Evolutionary conservation across 345 rosid species (phyloP), one percentile per base, ranked within the genome.

Genomic region (Punica granatum): DNA sequence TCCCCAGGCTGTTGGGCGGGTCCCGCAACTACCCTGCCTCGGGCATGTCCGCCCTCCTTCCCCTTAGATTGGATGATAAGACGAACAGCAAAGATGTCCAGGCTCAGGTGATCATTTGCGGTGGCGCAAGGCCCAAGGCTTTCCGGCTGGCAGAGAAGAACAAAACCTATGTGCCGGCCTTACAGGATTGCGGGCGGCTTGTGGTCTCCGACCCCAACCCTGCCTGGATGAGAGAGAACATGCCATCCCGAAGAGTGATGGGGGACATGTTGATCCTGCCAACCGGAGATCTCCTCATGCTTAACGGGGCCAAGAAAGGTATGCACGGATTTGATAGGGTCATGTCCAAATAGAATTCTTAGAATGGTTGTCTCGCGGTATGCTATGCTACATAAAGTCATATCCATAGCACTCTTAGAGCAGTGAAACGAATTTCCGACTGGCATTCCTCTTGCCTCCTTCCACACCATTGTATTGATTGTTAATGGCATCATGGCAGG

Each of bases 1-100:
- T 73, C 83, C 97, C 99, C 0, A 73, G 60, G 14, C 92, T 94
- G 33, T 73, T 77, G 0, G 96, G 97, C 0, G 99, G 98, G 6
- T 73, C 92, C 33, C 96, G 98, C 41, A 89, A 69, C 77, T 92
- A 89, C 80, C 98, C 98, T 0, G 87, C 96, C 14, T 77, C 92
- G 0, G 99, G 79, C 11, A 72, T 76, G 74, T 86, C 98, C 0
- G 84, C 75, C 0, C 84, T 94, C 28, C 96, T 94, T 43, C 90
- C 81, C 31, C n/a, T 81, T 11, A 64, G 25, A 26, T 48, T 63
- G 15, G 49, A 76, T 67, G 23, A 28, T 66, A 63, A 49, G 30
- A 5, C 19, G n/a, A 8, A 62, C 5, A n/a, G 58, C 73, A 4
- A 14, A 56, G 23, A 15, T 5, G 36, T 79, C 66, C 36, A 76